Conservation (phyloP, 108 stramenopile species). For the Skeletonema marinoi region DNA sequence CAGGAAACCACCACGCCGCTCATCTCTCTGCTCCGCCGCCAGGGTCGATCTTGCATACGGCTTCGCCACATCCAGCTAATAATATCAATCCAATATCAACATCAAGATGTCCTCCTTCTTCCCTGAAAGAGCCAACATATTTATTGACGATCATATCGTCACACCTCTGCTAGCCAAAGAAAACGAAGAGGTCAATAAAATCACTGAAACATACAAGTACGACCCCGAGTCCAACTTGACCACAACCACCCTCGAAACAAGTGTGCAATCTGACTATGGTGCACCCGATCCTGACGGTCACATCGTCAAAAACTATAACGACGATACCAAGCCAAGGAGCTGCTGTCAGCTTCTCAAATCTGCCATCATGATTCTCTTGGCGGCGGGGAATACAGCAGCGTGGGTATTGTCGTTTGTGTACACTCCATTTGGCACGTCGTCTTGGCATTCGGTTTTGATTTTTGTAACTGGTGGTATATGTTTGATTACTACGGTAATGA, state of each 20-base stretch:
- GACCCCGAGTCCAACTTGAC: not conserved
- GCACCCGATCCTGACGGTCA: not conserved
- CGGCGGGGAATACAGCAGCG: not conserved
- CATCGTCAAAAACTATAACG: not conserved
- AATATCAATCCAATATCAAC: too few species aligned
- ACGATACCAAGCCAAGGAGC: not conserved
- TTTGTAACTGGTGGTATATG: not conserved
- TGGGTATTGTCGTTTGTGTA: not conserved
- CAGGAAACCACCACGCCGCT: too few species aligned
- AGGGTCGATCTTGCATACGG: too few species aligned
- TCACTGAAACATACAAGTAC: not conserved
- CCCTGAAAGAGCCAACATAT: not conserved
- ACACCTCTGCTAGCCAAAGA: not conserved
- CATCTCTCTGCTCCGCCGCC: too few species aligned
- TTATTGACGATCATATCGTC: not conserved
- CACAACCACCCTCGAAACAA: not conserved
- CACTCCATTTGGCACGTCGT: not conserved
- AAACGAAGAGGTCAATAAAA: not conserved
- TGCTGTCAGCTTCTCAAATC: not conserved
- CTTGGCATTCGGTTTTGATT: not conserved
- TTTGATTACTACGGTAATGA: not conserved
- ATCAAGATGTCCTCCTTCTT: not conserved
- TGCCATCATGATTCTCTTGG: not conserved
- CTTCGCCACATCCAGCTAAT: too few species aligned
- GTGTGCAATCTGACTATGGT: not conserved